Evolutionary conservation across 352 stramenopile genomes (phyloP), one percentile per base, ranked within the genome.

Genomic region (Phytopythium montanum): DNA sequence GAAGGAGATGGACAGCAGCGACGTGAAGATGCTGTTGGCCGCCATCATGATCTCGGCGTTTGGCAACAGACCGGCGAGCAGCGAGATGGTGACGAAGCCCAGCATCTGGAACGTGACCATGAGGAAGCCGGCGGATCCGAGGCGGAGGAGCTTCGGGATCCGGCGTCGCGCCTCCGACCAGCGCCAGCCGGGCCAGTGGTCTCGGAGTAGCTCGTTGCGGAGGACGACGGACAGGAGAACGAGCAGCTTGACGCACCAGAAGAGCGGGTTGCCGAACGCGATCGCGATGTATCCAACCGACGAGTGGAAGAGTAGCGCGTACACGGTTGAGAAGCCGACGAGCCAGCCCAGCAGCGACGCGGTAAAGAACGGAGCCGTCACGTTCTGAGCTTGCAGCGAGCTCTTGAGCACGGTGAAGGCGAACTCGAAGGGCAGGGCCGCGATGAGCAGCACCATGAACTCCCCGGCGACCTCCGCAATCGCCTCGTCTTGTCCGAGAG

Each of bases 251-350:
- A 83, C 25, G 9, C 53, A 42, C 52, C 55, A 68, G 41, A 61
- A 71, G 41, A 81, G 51, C 31, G 62, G 51, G 4, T 36, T 65
- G 9, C 59, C 50, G 38, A 83, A 53, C 6, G 66, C 57, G 28
- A 78, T 64, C 23, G 73, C 73, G 2, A 77, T 45, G 49, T 78
- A 78, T 10, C 72, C 70, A 6, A 81, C 39, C 0, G 61, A 38
- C 13, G 69, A 75, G 29, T 72, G 54, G 45, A 70, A 87, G 31
- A 71, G 73, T 10, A 87, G 58, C 4, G 57, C 3, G 44, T 82
- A 81, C n/a, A 64, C 72, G 7, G 65, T 61, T 0, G 53, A 45
- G 10, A 72, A 44, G 29, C 59, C 69, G 1, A 71, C 28, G 13
- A 62, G 18, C 36, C 64, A 64, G 5, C 61, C 62, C 0, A 78